These are phyloP conservation scores for Sordaria brevicollis DNA, from an alignment of 495 filamentous ascomycete species.

Conservation along the genomic window DNA sequence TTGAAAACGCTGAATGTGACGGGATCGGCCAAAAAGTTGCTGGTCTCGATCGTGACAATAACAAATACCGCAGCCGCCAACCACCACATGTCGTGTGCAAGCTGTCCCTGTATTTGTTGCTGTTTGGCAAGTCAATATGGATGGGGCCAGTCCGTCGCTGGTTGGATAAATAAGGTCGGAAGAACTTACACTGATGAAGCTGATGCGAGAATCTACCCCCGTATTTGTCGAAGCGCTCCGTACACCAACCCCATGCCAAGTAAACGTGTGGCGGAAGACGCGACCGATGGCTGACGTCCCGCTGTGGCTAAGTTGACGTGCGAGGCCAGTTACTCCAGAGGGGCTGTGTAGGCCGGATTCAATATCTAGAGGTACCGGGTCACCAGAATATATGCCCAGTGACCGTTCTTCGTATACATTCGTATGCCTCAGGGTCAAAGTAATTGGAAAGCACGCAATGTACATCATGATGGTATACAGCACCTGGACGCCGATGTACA, in stretches of 20 bases:
- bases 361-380: slow-evolving; percentile 13
- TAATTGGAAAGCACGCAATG: slow-evolving; percentile 67
- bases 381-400: slow-evolving; percentile 56
- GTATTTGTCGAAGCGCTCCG: slow-evolving; percentile 8
- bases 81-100: slow-evolving; percentile 84
- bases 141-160: neutral
- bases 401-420: slow-evolving; percentile 60
- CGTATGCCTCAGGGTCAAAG: slow-evolving; percentile 58
- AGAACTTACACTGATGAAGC: slow-evolving; percentile 32
- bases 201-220: slow-evolving; percentile 21
- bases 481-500: slow-evolving; percentile 65
- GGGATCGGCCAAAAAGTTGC: slow-evolving; percentile 54
- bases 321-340: neutral
- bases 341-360: slow-evolving; percentile 10
- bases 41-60: slow-evolving; percentile 64
- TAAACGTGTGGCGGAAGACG: slow-evolving; percentile 19
- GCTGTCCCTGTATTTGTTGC: slow-evolving; percentile 66
- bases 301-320: slow-evolving; percentile 9
- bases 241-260: slow-evolving; percentile 30
- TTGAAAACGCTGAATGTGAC: slow-evolving; percentile 71
- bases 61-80: slow-evolving; percentile 62
- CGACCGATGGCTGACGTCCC: slow-evolving; percentile 19
- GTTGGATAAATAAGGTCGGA: neutral
- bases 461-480: slow-evolving; percentile 95
- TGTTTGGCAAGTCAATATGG: neutral